These are phyloP conservation scores for Aureobasidium uvarum DNA, from an alignment of 2,329 filamentous ascomycete species.

Conservation along the genomic window DNA sequence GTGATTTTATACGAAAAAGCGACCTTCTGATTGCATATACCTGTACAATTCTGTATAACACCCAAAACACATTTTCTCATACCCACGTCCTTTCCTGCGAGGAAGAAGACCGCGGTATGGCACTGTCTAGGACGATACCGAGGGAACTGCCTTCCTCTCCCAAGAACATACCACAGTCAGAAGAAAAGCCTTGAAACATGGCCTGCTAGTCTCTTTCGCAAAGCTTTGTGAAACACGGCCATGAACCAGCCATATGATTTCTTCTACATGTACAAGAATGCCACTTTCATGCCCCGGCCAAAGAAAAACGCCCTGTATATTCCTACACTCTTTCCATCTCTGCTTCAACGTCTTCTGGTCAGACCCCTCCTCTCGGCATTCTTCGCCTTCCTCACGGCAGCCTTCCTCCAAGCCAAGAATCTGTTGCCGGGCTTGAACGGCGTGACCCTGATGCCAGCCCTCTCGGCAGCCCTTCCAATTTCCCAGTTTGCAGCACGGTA, in stretches of 20 bases:
- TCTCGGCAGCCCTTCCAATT: slow-evolving; percentile 63
- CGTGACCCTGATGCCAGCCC: slow-evolving; percentile 56
- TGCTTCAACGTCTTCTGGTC: slow-evolving; percentile 42
- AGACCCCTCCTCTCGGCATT: slow-evolving; percentile 56
- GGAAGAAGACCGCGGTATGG: background rate
- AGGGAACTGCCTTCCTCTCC: background rate
- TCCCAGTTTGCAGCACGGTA: slow-evolving; percentile 65
- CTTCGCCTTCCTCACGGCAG: slow-evolving; percentile 50
- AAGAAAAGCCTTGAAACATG: background rate
- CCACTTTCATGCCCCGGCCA: background rate
- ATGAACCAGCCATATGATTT: background rate
- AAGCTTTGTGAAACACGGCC: background rate
- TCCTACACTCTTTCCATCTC: slow-evolving; percentile 24
- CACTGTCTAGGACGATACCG: background rate
- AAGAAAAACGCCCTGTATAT: background rate
- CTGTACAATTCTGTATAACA: slow-evolving; percentile 27
- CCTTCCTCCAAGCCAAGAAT: slow-evolving; percentile 65
- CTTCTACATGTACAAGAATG: background rate
- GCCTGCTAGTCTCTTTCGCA: background rate
- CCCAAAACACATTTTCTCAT: background rate
- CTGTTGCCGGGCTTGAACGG: slow-evolving; percentile 58
- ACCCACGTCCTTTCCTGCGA: background rate
- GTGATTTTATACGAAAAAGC: slow-evolving; percentile 14
- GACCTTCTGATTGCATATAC: slow-evolving; percentile 4
- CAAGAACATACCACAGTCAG: background rate